Evolutionary conservation across 768 basidiomycete species (phyloP), one percentile per base, ranked within the genome.

Genomic region (Lentinus brumalis): DNA sequence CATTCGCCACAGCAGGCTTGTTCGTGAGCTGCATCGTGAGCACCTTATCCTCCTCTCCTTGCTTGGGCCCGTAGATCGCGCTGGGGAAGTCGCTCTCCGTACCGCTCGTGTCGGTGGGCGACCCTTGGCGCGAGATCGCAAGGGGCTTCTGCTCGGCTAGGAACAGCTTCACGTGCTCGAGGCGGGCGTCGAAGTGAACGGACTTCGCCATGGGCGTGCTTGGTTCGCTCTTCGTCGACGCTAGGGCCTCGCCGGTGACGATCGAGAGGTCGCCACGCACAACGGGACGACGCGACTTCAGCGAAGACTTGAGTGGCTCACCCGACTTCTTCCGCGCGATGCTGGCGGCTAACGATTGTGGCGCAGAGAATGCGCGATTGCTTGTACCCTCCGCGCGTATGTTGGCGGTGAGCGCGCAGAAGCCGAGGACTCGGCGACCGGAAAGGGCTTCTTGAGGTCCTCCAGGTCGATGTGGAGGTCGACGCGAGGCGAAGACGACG

Each of bases 121-220:
- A 92, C 0, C 94, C 94, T 66, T 93, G 89, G 49, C 96, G 85
- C 12, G 89, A 92, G 16, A 99, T 96, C 0, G 96, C 95, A 8
- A 92, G 81, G 5, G 96, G 96, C 71, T 94, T 94, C 75, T 98
- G 96, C 75, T 94, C 92, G 12, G 96, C 88, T 58, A 96, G 79
- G 79, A 98, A 98, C 50, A 96, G 83, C 75, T 96, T 96, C 63
- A 98, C 92, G 57, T 94, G 92, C 74, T 97, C 96, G 55, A 98
- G 84, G 70, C 95, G 86, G 5, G 88, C 73, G 75, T 96, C 92
- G 62, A 99, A 99, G 69, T 97, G 94, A 9, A 99, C 96, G 29
- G 86, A 87, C 73, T 97, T 96, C 64, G 84, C 80, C 5, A 83
- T 87, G 0, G 96, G 96, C 3, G 94, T 95, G 3, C 77, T 80